Base-by-base conservation (phyloP, 2,329 filamentous ascomycete genomes). In the Parasarocladium wereldwijsianum region DNA sequence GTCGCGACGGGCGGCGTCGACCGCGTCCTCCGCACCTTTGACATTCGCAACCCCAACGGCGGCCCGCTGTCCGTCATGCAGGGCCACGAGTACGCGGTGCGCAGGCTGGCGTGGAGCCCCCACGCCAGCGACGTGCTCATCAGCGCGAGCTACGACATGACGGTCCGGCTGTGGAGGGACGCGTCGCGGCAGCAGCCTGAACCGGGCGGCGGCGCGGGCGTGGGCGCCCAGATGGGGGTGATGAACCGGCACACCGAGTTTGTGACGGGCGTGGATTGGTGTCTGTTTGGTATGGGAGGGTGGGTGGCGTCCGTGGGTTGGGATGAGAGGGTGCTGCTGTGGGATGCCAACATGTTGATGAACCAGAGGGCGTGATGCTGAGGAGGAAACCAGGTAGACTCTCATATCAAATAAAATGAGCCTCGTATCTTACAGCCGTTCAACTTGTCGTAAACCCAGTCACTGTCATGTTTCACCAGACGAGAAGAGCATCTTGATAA, bases 191-290 rank as follows among this genome's bases (percentile, higher is more conserved):
- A 46, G 32, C 55, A 43, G 32, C 54, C 42, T 41, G 52, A 49
- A 29, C 50, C 38, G 42, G 31, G 40, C 8, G 16, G 32, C 29
- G 33, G 54, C 0, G 51, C 60, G 1, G 51, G 61, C 7, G 57
- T 73, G 23, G 83, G 81, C 2, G 60, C 66, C 15, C 76, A 93
- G 52, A 58, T 93, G 42, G 86, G 85, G 4, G 57, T 84, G 22
- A 94, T 98, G 86, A 85, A 82, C 34, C 60, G 74, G 12, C 90
- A 98, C 52, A 94, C 87, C 1, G 90, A 98, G 57, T 98, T 98
- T 45, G 85, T 80, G 8, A 93, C 85, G 4, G 90, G 90, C 6
- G 81, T 96, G 1, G 90, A 98, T 51, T 98, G 92, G 90, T 98
- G 90, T 55, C 55, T 98, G 25, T 98, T 98, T 52, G 90, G 90